Evolutionary conservation across 176 grass and related monocot species (phyloP).

Genomic region (Rhipidocladum racemiflorum): DNA sequence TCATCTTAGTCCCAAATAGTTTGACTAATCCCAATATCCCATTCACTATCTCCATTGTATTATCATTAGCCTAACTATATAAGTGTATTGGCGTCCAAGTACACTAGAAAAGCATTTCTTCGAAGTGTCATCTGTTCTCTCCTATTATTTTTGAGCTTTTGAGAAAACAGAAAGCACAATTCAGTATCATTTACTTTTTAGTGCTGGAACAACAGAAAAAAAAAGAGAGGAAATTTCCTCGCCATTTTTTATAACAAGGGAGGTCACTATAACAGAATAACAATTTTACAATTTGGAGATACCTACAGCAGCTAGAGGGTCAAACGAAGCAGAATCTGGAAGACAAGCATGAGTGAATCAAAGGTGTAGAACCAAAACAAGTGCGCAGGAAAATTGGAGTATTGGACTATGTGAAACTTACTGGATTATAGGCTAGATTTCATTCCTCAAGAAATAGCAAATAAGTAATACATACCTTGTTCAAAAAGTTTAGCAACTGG

Average conservation of each 20-base stretch:
- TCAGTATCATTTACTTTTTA: neutral
- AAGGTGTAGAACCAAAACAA: slow-evolving; percentile 16
- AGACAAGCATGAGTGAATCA: neutral
- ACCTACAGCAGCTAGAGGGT: neutral
- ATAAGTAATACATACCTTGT: slow-evolving; percentile 65
- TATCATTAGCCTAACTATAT: neutral
- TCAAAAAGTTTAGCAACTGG: slow-evolving; percentile 91
- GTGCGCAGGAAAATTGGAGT: neutral
- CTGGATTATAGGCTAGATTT: slow-evolving; percentile 3
- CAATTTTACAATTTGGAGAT: neutral
- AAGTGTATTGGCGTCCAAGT: slow-evolving; percentile 22
- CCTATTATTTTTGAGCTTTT: neutral
- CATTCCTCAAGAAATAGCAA: slow-evolving; percentile 17
- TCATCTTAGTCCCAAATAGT: neutral
- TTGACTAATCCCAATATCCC: neutral
- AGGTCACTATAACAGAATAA: neutral
- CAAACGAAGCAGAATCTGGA: slow-evolving; percentile 12
- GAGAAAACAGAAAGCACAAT: neutral
- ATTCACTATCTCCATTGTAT: neutral
- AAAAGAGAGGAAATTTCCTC: neutral
- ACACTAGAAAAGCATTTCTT: neutral
- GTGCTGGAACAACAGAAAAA: neutral
- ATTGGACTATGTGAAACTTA: neutral
- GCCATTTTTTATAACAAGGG: neutral
- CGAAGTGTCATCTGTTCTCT: neutral